These are phyloP conservation scores for Panaeolus papilionaceus DNA, from an alignment of 768 basidiomycete genomes.

Conservation along the genomic window DNA sequence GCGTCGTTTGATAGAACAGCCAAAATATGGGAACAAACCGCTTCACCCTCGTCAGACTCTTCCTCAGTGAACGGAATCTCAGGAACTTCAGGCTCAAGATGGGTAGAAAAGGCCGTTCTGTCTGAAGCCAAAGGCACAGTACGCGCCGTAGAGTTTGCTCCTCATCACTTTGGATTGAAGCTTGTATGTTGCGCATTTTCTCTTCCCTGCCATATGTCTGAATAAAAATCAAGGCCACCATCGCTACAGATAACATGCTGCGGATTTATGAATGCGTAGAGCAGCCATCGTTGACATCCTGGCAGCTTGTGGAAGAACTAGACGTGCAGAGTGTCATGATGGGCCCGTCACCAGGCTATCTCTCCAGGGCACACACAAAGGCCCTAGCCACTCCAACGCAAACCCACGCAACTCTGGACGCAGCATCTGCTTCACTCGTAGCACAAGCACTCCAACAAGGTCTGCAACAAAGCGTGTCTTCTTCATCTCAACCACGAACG, in stretches of 20 bases:
- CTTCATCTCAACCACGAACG: slow-evolving; percentile 36
- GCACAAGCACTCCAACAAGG: slow-evolving; percentile 69
- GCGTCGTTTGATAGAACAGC: slow-evolving; percentile 91
- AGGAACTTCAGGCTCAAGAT: slow-evolving; percentile 52
- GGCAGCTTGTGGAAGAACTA: slow-evolving; percentile 80
- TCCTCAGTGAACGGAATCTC: slow-evolving; percentile 32
- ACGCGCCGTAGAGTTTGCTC: slow-evolving; percentile 85
- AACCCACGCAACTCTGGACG: slow-evolving; percentile 58
- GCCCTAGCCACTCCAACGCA: slow-evolving; percentile 79
- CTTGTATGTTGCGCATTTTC: slow-evolving; percentile 59
- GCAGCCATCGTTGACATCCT: slow-evolving; percentile 71
- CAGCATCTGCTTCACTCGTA: slow-evolving; percentile 63
- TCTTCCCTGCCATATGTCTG: not conserved
- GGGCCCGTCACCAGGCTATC: slow-evolving; percentile 45
- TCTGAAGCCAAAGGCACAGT: slow-evolving; percentile 89
- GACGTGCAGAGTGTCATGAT: slow-evolving; percentile 66
- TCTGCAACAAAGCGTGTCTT: slow-evolving; percentile 37
- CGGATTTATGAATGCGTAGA: slow-evolving; percentile 93
- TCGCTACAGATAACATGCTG: slow-evolving; percentile 87
- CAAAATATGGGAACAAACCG: slow-evolving; percentile 87
- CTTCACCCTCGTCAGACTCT: slow-evolving; percentile 34
- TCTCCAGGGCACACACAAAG: slow-evolving; percentile 57
- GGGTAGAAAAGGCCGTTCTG: slow-evolving; percentile 78
- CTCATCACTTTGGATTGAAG: slow-evolving; percentile 87
- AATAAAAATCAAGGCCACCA: slow-evolving; percentile 67